Base-by-base conservation (phyloP, 2,329 filamentous ascomycete genomes). In the Alternaria brassicae region DNA sequence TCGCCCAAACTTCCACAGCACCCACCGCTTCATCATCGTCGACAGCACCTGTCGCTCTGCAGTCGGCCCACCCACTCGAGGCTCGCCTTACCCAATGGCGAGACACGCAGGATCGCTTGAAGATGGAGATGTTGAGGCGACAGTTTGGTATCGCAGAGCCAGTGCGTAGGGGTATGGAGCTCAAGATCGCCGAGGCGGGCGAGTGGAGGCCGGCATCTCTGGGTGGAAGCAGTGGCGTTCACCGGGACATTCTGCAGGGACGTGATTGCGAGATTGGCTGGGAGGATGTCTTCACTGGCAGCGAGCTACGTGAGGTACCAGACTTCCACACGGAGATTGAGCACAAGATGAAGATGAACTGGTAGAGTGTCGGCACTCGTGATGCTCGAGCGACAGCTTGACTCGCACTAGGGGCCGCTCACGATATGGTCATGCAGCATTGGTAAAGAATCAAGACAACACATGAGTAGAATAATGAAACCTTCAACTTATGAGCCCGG, bases 301-400 rank as follows among this genome's bases (percentile, higher is more conserved):
- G 91, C 69, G 92, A 94, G 79, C 85, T 87, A 76, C 85, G 88
- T 71, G 85, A 86, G 61, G 82, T 87, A 40, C 86, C 89, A 23
- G 87, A 89, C 53, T 89, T 97, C 80, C 93, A 97, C 72, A 89
- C 92, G 57, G 94, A 98, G 86, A 93, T 97, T 88, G 94, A 97
- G 88, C 86, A 87, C 80, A 92, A 92, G 85, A 83, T 96, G 79
- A 91, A 89, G 85, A 96, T 97, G 87, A 84, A 77, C 82, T 82
- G 83, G 78, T 81, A 71, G 58, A 65, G 52, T 25, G 39, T 9
- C 10, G 37, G 23, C 4, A 23, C 19, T 42, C 42, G 41, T 25
- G 28, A 32, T 40, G 25, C 19, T 32, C 19, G 48, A 12, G n/a
- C 27, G 47, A 32, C n/a, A 30, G 30, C 19, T n/a, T n/a, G n/a